These are phyloP conservation scores for Candida argentea DNA, from an alignment of 805 yeast genomes.

Conservation along the genomic window DNA sequence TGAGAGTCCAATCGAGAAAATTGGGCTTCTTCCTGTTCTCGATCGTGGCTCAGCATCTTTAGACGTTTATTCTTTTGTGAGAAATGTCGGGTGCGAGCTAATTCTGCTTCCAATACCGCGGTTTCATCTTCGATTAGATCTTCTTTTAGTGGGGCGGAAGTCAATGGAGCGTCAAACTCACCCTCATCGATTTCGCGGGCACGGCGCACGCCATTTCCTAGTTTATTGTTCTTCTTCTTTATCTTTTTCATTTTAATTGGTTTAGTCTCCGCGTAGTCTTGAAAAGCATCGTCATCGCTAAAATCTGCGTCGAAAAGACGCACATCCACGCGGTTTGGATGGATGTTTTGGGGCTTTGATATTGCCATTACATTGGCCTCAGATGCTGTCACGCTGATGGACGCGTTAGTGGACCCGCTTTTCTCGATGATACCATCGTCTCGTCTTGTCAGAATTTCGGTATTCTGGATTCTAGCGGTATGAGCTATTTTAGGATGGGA, in stretches of 20 bases:
- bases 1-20: slow-evolving; percentile 9
- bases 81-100: slow-evolving; percentile 17
- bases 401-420: no score
- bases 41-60: slow-evolving; percentile 19
- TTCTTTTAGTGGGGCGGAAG: no score
- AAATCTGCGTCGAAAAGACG: slow-evolving; percentile 2
- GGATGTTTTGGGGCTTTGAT: background rate
- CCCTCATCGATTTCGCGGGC: slow-evolving; percentile 23
- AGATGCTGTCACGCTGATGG: slow-evolving; percentile 4
- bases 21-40: slow-evolving; percentile 29
- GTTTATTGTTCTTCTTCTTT: background rate
- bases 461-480: no score
- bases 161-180: slow-evolving; percentile 15
- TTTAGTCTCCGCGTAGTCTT: slow-evolving; percentile 8
- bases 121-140: slow-evolving; percentile 16
- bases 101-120: slow-evolving; percentile 21
- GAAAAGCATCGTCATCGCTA: slow-evolving; percentile 4
- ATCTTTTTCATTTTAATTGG: slow-evolving; percentile 29
- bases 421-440: no score
- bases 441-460: no score
- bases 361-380: slow-evolving; percentile 2
- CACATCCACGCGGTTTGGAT: background rate
- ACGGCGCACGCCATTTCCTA: slow-evolving; percentile 9
- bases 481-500: slow-evolving; percentile 31
- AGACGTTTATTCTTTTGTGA: slow-evolving; percentile 19